Evolutionary conservation across 2,329 filamentous ascomycete genomes (phyloP).

Genomic region (Waltergamsia citrina): DNA sequence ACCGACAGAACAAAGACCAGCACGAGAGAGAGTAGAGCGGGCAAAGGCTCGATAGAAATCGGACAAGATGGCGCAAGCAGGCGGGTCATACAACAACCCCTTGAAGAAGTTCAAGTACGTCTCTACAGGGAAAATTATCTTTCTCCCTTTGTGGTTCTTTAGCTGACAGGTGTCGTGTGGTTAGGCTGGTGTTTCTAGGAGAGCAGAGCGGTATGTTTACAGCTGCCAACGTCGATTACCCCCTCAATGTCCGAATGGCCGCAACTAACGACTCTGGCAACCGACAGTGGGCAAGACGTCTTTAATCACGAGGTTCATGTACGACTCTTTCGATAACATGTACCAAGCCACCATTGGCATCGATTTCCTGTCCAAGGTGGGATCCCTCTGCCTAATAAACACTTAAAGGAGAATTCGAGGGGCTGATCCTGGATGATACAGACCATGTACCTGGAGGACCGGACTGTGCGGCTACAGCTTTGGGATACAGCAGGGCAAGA

Average conservation of each 20-base stretch:
- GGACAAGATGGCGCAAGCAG: constrained; percentile 67
- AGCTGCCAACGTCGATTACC: background rate
- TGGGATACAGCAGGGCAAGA: constrained; percentile 99
- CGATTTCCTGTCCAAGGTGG: constrained; percentile 95
- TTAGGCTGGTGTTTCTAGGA: constrained; percentile 88
- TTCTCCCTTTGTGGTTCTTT: background rate
- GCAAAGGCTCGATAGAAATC: constrained; percentile 1
- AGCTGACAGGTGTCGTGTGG: constrained; percentile 4
- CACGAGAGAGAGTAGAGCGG: no score
- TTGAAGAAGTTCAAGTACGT: constrained; percentile 99
- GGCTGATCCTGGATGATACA: constrained; percentile 23
- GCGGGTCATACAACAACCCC: constrained; percentile 93
- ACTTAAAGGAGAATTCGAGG: background rate
- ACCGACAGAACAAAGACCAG: no score
- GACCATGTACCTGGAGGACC: constrained; percentile 99
- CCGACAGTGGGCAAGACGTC: constrained; percentile 90
- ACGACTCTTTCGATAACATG: constrained; percentile 99
- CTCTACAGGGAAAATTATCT: background rate
- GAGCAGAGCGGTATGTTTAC: constrained; percentile 84
- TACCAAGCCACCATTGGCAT: constrained; percentile 99
- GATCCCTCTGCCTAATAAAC: constrained; percentile 2
- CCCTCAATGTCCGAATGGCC: background rate
- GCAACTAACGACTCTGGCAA: background rate
- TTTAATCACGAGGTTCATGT: constrained; percentile 98
- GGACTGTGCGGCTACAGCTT: constrained; percentile 91